A percentile compares a stretch with the other conserved stretches of the same genome.
Conservation (phyloP, 2,329 filamentous ascomycete genomes). For the Westerdykella sp. region DNA sequence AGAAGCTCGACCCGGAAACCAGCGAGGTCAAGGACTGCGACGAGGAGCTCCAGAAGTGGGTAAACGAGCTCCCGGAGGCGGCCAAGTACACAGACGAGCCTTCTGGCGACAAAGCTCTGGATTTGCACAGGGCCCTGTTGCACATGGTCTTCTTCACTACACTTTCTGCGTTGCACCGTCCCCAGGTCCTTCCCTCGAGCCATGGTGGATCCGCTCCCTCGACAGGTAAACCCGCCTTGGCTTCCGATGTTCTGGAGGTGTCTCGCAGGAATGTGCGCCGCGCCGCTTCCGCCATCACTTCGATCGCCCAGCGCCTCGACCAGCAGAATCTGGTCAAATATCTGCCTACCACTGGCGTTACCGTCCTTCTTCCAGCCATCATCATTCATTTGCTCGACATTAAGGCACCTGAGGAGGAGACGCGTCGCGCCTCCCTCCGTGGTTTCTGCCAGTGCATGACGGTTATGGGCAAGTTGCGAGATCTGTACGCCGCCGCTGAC, state of each 20-base stretch:
- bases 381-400: constrained; percentile 92
- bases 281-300: constrained; percentile 78
- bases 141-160: constrained; percentile 95
- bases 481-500: constrained; percentile 90
- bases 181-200: constrained; percentile 76
- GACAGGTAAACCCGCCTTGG: constrained; percentile 24
- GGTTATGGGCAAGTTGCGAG: constrained; percentile 78
- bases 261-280: constrained; percentile 77
- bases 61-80: constrained; percentile 61
- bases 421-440: constrained; percentile 65
- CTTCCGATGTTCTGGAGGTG: constrained; percentile 68
- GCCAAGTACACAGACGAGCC: constrained; percentile 63
- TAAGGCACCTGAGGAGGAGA: constrained; percentile 69
- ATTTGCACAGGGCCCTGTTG: constrained; percentile 74
- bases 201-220: constrained; percentile 40
- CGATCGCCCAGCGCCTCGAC: constrained; percentile 72
- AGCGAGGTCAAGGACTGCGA: constrained; percentile 76
- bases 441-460: constrained; percentile 91
- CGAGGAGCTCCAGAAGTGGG: constrained; percentile 71
- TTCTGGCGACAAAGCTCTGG: constrained; percentile 54
- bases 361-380: constrained; percentile 83
- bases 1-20: constrained; percentile 76
- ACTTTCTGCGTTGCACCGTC: constrained; percentile 81
- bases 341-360: constrained; percentile 83
- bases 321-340: constrained; percentile 66